A percentile compares a stretch with the other conserved stretches of the same genome.
Evolutionary conservation across 2,329 filamentous ascomycete genomes (phyloP).

Genomic region (Venturia effusa): DNA sequence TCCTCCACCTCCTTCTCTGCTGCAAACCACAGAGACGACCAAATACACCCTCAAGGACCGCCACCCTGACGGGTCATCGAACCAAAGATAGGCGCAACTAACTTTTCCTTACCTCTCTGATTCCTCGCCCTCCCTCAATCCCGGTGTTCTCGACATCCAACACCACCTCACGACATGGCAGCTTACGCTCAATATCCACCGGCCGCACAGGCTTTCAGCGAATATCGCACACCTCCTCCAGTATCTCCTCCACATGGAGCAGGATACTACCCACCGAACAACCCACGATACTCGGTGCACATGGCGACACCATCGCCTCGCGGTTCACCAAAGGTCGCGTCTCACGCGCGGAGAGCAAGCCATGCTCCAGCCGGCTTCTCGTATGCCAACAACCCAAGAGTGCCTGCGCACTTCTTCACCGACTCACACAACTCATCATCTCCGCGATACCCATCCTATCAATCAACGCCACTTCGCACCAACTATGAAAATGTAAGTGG

Average conservation of each 20-base stretch:
- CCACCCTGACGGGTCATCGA: constrained; percentile 10
- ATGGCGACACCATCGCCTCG: constrained; percentile 36
- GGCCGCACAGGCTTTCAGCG: constrained; percentile 1
- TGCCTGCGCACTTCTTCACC: constrained; percentile 22
- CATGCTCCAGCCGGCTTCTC: constrained; percentile 35
- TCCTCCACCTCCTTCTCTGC: constrained; percentile 7
- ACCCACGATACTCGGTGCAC: constrained; percentile 39
- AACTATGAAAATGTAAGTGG: constrained; percentile 55
- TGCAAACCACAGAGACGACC: constrained; percentile 8
- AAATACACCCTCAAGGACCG: constrained; percentile 7
- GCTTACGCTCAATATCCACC: constrained; percentile 9
- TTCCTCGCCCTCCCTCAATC: not conserved
- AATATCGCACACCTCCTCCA: constrained; percentile 39
- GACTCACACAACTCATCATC: constrained; percentile 28
- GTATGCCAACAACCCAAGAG: constrained; percentile 24
- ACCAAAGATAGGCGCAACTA: not conserved
- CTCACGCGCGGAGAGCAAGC: constrained; percentile 47
- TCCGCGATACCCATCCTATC: constrained; percentile 25
- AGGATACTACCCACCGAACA: constrained; percentile 36
- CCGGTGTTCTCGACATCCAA: constrained; percentile 9
- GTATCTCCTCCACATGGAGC: constrained; percentile 37
- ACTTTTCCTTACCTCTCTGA: constrained; percentile 3
- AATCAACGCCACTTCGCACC: constrained; percentile 21
- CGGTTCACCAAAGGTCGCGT: constrained; percentile 23
- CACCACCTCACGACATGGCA: constrained; percentile 7